Evolutionary conservation across 495 filamentous ascomycete genomes (phyloP), one percentile per base, ranked within the genome.

Genomic region (Penicillium salamii): DNA sequence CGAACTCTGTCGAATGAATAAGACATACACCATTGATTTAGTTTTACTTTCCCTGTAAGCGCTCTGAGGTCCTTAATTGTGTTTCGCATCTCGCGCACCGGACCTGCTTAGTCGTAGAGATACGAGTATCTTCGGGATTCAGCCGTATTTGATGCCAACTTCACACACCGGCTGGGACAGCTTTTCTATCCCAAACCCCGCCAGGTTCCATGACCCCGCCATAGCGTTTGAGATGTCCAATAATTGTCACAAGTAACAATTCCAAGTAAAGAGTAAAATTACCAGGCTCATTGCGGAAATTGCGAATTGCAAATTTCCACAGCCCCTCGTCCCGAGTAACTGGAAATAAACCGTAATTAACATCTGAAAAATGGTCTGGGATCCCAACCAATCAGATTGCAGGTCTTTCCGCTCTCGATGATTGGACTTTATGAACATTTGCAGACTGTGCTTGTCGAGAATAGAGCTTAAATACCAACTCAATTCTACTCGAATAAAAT

Each of bases 1-100:
- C 36, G 46, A 40, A 32, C 26, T 40, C 35, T 54, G 28, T 38
- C 55, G 58, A 55, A 61, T 54, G 58, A 58, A 58, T 46, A 46
- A 42, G 50, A 61, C 47, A 55, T 53, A 50, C n/a, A n/a, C 49
- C 48, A 38, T 26, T n/a, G 18, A 52, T 46, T n/a, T n/a, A n/a
- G n/a, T n/a, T n/a, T n/a, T n/a, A n/a, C n/a, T n/a, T n/a, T n/a
- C n/a, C n/a, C n/a, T n/a, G n/a, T 28, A 28, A 46, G 23, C 33
- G 14, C 32, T 15, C 18, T 12, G 29, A 7, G 12, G 5, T 32
- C 12, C 29, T n/a, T 43, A 32, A 6, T n/a, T 29, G 18, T 19
- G 20, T 46, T 46, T 32, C 36, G 11, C 21, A 15, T 24, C n/a
- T n/a, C n/a, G n/a, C n/a, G n/a, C n/a, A n/a, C n/a, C n/a, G n/a